Base-by-base conservation (phyloP, 1,284 basidiomycete species). In the Pseudozyma sp. region DNA sequence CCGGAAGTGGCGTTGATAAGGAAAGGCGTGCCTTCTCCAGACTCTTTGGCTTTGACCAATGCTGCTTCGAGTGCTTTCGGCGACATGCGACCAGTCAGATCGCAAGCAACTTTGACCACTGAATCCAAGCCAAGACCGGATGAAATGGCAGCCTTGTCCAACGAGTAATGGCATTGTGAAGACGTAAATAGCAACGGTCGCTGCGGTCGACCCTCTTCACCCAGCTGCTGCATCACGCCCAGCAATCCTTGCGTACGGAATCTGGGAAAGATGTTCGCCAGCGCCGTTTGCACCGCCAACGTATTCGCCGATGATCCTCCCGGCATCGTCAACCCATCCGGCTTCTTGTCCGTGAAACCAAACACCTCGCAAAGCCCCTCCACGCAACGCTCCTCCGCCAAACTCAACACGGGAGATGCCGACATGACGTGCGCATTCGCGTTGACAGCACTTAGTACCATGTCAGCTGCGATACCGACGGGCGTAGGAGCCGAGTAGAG, bases 1-100 rank as follows among this genome's bases (percentile, higher is more conserved):
- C 86, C 86, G 4, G 86, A 82, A 1, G 86, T 87, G 10, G 85
- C 85, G 59, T 86, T 86, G 78, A 87, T 82, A 55, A 86, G 86
- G 71, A 86, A 86, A 5, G 86, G 86, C 5, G 63, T 67, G 10
- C 81, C 79, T 3, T 25, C 45, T 1, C 62, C 56, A 8, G 69
- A 49, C 38, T 63, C 45, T 5, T 52, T 47, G 16, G 77, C 73
- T 7, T 52, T 50, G 0, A 34, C 40, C 3, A 82, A 47, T 3
- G 68, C 61, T 8, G 52, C 55, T 11, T 73, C 70, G n/a, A 84
- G 71, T 1, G 75, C 79, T 0, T 38, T 25, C 10, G 73, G 65
- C 50, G 69, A 52, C 82, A 84, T 84, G 2, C 77, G 68, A 0
- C 82, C 83, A 5, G 69, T 52, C 0, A 18, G 42, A 55, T 86